Conservation (phyloP, 306 rosid species). For the Oxytropis ochrocephala region DNA sequence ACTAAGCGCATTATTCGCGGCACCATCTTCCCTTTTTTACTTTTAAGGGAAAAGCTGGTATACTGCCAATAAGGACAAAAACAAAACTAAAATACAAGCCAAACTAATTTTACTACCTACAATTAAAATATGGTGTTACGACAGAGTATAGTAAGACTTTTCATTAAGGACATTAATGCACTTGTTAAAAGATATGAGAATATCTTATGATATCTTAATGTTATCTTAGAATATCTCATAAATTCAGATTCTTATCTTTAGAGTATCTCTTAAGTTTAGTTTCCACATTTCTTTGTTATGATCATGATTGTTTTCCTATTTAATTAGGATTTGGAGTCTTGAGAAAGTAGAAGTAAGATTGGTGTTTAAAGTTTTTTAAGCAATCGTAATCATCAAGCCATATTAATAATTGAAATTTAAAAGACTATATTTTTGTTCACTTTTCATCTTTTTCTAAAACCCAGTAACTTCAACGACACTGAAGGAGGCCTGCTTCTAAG, state of each 20-base stretch:
- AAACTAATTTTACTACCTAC: neutral
- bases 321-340: neutral
- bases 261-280: neutral
- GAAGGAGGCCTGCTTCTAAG: slow-evolving; percentile 9
- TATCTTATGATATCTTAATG: too few relatives aligned
- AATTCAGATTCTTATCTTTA: too few relatives aligned
- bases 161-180: neutral
- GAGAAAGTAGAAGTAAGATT: neutral
- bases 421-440: neutral
- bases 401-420: neutral
- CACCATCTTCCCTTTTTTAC: neutral
- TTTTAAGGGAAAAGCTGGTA: neutral
- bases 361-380: neutral
- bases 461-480: neutral
- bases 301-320: neutral
- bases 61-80: neutral
- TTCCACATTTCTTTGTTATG: neutral
- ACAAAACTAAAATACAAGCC: neutral
- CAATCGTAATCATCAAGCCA: neutral
- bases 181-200: too few relatives aligned
- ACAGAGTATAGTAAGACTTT: neutral
- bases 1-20: neutral
- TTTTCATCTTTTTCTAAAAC: neutral
- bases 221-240: too few relatives aligned
- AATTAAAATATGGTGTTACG: slow-evolving; percentile 1